phyloP scores from a whole-genome alignment of 768 basidiomycete genomes.

The Amanita inopinata region DNA sequence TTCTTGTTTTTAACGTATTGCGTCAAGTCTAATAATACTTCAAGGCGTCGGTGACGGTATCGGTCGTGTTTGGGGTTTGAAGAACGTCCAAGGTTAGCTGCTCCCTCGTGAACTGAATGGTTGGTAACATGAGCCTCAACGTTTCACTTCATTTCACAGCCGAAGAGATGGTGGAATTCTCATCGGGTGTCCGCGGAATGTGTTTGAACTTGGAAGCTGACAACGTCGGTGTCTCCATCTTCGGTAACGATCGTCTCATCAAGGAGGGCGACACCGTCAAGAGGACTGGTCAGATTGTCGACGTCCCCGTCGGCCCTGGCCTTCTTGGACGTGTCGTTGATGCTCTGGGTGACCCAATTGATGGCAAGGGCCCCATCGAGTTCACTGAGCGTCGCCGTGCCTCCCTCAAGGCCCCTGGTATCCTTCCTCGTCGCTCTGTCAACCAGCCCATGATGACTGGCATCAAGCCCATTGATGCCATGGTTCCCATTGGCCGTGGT shows the following conservation, averaged over 20 bases:
- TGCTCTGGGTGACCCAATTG: constrained; percentile 99
- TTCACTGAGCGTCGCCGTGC: constrained; percentile 93
- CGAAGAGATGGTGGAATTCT: constrained; percentile 99
- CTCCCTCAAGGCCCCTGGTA: constrained; percentile 97
- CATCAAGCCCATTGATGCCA: constrained; percentile 99
- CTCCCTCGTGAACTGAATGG: no score
- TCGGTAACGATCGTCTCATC: constrained; percentile 96
- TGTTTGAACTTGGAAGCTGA: constrained; percentile 99
- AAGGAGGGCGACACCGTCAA: constrained; percentile 99
- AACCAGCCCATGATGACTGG: constrained; percentile 99
- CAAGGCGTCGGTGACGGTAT: constrained; percentile 99
- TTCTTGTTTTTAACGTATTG: background rate
- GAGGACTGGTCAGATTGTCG: constrained; percentile 99
- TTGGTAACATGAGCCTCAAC: constrained; percentile 10
- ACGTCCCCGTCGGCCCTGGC: constrained; percentile 95
- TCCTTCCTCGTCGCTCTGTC: constrained; percentile 97
- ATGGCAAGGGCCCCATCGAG: constrained; percentile 97
- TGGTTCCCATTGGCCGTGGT: constrained; percentile 99
- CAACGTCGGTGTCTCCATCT: constrained; percentile 99
- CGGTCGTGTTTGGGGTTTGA: constrained; percentile 98
- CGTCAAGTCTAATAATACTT: constrained; percentile 3
- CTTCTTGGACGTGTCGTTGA: constrained; percentile 99
- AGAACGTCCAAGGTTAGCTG: constrained; percentile 86
- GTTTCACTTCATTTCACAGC: constrained; percentile 32
- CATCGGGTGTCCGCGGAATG: constrained; percentile 99